phyloP scores from a whole-genome alignment of 108 stramenopile genomes.

The Cyclostephanos invisitatus region DNA sequence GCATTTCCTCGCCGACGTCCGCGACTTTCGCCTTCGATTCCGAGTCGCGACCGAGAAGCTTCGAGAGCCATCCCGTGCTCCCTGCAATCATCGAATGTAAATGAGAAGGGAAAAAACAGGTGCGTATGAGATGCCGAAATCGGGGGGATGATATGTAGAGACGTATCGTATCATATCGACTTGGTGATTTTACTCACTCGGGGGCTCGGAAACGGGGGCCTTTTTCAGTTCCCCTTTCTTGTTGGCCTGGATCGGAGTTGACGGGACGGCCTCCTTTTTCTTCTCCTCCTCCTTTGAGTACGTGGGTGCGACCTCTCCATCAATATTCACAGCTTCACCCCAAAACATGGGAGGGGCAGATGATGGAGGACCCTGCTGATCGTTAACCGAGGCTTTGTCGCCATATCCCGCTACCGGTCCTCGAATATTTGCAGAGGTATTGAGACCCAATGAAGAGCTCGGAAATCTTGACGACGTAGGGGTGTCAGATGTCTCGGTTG shows the following conservation, averaged over 20 bases:
- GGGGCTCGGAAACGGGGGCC: slow-evolving; percentile 45
- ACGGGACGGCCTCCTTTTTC: slow-evolving; percentile 21
- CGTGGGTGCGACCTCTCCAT: slow-evolving; percentile 6
- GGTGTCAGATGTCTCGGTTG: not conserved
- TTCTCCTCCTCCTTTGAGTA: slow-evolving; percentile 7
- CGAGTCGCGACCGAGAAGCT: slow-evolving; percentile 72
- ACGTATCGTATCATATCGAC: slow-evolving; percentile 1
- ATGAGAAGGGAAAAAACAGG: not conserved
- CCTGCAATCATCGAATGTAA: slow-evolving; percentile 18
- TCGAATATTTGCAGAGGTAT: not conserved
- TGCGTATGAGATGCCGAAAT: not conserved
- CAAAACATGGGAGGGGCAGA: slow-evolving; percentile 37
- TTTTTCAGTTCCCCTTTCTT: slow-evolving; percentile 27
- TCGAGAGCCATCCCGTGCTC: slow-evolving; percentile 61
- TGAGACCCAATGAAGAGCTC: not conserved
- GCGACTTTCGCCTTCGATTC: slow-evolving; percentile 66
- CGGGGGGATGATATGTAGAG: not conserved
- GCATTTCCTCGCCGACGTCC: slow-evolving; percentile 67
- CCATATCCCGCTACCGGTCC: not conserved
- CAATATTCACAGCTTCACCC: slow-evolving; percentile 4
- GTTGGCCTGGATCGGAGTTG: slow-evolving; percentile 22
- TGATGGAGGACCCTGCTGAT: slow-evolving; percentile 18
- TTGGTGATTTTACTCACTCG: slow-evolving; percentile 28
- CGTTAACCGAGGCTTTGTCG: not conserved
- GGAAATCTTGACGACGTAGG: not conserved